These are phyloP conservation scores for Castanea sativa DNA, from an alignment of 306 rosid species.

Conservation along the genomic window DNA sequence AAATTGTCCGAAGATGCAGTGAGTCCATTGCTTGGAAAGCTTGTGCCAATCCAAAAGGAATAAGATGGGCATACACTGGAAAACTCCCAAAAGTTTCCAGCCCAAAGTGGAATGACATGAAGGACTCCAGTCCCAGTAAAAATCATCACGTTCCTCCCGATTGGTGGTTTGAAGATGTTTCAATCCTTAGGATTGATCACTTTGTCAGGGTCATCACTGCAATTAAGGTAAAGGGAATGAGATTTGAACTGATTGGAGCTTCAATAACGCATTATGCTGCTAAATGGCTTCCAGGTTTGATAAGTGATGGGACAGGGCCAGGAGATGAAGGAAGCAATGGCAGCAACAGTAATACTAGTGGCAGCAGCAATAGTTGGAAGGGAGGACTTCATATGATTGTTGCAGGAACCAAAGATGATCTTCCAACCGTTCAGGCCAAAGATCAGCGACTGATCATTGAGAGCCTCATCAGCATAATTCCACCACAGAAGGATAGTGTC, in stretches of 20 bases:
- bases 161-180: constrained; percentile 99
- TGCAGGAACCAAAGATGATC: constrained; percentile 57
- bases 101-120: constrained; percentile 76
- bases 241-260: constrained; percentile 79
- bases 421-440: constrained; percentile 57
- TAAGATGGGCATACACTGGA: constrained; percentile 90
- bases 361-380: constrained; percentile 53
- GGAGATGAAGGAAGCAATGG: constrained; percentile 61
- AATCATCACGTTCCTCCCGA: constrained; percentile 82
- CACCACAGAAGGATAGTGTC: constrained; percentile 93
- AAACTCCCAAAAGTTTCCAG: constrained; percentile 58
- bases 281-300: constrained; percentile 84
- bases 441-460: constrained; percentile 87
- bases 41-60: constrained; percentile 96
- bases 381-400: constrained; percentile 87
- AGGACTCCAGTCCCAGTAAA: constrained; percentile 84
- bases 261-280: constrained; percentile 75
- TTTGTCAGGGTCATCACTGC: constrained; percentile 93
- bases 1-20: constrained; percentile 88
- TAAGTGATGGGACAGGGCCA: constrained; percentile 28
- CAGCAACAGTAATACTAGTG: constrained; percentile 41
- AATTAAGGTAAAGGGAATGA: constrained; percentile 92
- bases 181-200: constrained; percentile 91
- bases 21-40: constrained; percentile 99
- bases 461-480: constrained; percentile 93